Evolutionary conservation across 2,329 filamentous ascomycete species (phyloP), one percentile per base, ranked within the genome.

Genomic region (Calonectria hongkongensis): DNA sequence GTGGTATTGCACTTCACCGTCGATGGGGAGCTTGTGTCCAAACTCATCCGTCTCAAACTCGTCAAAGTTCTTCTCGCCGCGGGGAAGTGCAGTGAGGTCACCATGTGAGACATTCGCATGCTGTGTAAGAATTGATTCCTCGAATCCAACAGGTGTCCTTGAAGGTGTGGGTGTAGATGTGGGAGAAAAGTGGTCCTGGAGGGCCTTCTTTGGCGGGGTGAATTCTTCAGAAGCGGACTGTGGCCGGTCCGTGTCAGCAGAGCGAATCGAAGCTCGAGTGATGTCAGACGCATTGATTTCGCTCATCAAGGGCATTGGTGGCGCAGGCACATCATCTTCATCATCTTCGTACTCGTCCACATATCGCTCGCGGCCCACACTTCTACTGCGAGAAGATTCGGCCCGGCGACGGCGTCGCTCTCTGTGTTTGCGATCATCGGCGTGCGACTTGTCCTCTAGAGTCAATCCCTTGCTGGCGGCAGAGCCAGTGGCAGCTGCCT

Each of bases 271-370:
- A 18, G 94, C 94, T 78, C 96, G 90, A 0, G 96, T 98, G 68
- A 98, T 84, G 65, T 98, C 96, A 0, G 96, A 98, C 50, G 94
- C 91, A 76, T 94, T 94, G 70, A 98, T 91, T 69, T 95, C 94
- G 83, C 96, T 98, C 83, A 94, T 93, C 74, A 98, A 89, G 3
- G 96, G 96, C 93, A 98, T 95, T 7, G 94, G 94, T 8, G 95
- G 93, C 6, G 85, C 83, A 12, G 87, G 87, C 16, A 94, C 90
- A 25, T 92, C 87, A 72, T 90, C 86, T 2, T 89, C 87, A 7
- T 89, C 87, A 6, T 60, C 51, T 21, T 39, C 54, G 21, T 88
- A 87, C 13, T 89, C 88, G 15, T 90, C 88, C 1, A 82, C 81
- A 72, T 87, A 86, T 60, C 83, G 84, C 50, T 89, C 87, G 18